Conservation (phyloP, 1,284 basidiomycete genomes). For the Trichosporon sp. region DNA sequence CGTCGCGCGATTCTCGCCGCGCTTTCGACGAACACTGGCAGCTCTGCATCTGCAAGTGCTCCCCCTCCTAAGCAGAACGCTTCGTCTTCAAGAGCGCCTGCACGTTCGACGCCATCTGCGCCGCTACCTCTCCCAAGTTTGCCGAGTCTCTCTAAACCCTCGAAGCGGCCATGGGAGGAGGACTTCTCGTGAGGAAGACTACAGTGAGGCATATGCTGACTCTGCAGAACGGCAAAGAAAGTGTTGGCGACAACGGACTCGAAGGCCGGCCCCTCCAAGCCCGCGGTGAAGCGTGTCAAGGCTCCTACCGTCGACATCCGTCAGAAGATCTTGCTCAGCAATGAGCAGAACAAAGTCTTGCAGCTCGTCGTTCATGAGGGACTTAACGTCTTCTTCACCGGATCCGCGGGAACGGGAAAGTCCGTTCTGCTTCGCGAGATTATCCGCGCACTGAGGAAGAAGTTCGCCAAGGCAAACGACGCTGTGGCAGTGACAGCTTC, state of each 20-base stretch:
- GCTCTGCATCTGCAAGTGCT: conserved; percentile 22
- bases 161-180: conserved; percentile 51
- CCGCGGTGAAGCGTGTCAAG: conserved; percentile 4
- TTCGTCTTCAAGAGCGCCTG: conserved; percentile 14
- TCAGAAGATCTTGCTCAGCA: conserved; percentile 64
- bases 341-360: conserved; percentile 80
- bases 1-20: conserved; percentile 52
- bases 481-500: conserved; percentile 84
- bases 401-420: conserved; percentile 93
- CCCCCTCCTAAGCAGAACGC: conserved; percentile 8
- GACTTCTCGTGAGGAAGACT: conserved; percentile 37
- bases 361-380: conserved; percentile 68
- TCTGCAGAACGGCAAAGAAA: conserved; percentile 31
- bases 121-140: conserved; percentile 12
- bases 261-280: neutral
- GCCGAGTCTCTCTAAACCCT: conserved; percentile 24
- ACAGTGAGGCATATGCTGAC: neutral
- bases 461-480: conserved; percentile 60
- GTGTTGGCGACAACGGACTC: conserved; percentile 26
- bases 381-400: conserved; percentile 92
- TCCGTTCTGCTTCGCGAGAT: conserved; percentile 91
- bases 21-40: conserved; percentile 35
- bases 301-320: conserved; percentile 47
- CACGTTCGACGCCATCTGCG: conserved; percentile 19
- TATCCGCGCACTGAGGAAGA: conserved; percentile 66